phyloP scores from a whole-genome alignment of 2,329 filamentous ascomycete species.

The Rutstroemia sp. region DNA sequence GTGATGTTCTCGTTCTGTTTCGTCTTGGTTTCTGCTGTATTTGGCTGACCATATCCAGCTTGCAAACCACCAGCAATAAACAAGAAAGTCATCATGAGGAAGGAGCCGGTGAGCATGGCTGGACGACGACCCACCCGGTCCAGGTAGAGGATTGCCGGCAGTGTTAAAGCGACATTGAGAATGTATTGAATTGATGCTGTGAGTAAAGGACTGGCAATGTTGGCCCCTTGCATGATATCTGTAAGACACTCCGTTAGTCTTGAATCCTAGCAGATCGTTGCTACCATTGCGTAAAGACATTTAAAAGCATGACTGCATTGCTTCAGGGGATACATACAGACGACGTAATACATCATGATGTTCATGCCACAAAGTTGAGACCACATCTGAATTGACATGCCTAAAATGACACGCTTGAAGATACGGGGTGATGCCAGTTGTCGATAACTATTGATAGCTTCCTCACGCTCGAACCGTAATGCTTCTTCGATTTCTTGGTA shows the following conservation, averaged over 20 bases:
- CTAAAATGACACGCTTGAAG: constrained; percentile 64
- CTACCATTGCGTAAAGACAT: too few species aligned
- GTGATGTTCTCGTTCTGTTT: constrained; percentile 41
- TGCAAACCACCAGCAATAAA: constrained; percentile 57
- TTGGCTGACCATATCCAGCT: constrained; percentile 48
- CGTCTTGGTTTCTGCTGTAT: constrained; percentile 32
- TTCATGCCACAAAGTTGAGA: constrained; percentile 70
- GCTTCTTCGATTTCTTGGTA: constrained; percentile 64
- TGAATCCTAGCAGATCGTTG: too few species aligned
- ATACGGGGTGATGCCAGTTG: constrained; percentile 66
- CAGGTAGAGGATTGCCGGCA: constrained; percentile 68
- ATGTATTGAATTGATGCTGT: constrained; percentile 66
- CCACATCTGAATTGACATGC: constrained; percentile 70
- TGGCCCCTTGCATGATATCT: constrained; percentile 61
- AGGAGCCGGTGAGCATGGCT: constrained; percentile 53
- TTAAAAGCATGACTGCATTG: neutral
- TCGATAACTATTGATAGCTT: constrained; percentile 61
- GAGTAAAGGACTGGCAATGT: constrained; percentile 50
- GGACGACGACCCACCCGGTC: constrained; percentile 68
- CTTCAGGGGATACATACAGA: constrained; percentile 34
- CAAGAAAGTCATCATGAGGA: constrained; percentile 55
- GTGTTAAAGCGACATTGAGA: constrained; percentile 72
- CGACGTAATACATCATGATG: constrained; percentile 63
- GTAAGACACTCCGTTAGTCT: neutral
- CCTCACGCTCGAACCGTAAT: constrained; percentile 64